phyloP scores from a whole-genome alignment of 208 protist genomes.

The Leishmania turanica region DNA sequence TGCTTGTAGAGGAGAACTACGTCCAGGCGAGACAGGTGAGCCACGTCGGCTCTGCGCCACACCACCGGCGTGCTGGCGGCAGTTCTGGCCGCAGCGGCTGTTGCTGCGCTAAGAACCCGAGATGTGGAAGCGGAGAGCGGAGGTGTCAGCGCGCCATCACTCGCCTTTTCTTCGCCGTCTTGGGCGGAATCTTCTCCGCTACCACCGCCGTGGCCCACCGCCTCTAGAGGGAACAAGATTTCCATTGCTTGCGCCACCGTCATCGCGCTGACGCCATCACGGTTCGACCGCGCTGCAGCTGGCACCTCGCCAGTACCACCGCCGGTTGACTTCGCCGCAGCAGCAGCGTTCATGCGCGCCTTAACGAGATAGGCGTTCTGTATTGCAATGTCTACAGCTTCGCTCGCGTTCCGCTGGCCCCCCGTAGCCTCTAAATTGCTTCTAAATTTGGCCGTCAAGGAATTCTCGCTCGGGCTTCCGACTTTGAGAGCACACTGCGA shows the following conservation, averaged over 20 bases:
- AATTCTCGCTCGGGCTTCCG: not conserved
- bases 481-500: no score
- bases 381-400: not conserved
- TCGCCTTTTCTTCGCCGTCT: not conserved
- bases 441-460: not conserved
- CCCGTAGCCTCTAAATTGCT: not conserved
- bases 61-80: not conserved
- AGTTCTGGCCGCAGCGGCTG: not conserved
- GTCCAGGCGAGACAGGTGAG: constrained; percentile 68
- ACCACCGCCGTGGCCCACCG: not conserved
- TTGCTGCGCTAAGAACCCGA: not conserved
- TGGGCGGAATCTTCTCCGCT: not conserved
- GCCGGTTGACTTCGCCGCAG: not conserved
- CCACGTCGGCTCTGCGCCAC: constrained; percentile 30
- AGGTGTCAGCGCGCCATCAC: not conserved
- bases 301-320: not conserved
- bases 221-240: constrained; percentile 18
- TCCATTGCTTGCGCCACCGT: constrained; percentile 31
- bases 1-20: constrained; percentile 80
- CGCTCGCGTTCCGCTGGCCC: not conserved
- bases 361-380: constrained; percentile 3
- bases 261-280: not conserved
- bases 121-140: not conserved
- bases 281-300: not conserved
- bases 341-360: not conserved